Evolutionary conservation across 768 basidiomycete species (phyloP), one percentile per base, ranked within the genome.

Genomic region (Trametes coccinea): DNA sequence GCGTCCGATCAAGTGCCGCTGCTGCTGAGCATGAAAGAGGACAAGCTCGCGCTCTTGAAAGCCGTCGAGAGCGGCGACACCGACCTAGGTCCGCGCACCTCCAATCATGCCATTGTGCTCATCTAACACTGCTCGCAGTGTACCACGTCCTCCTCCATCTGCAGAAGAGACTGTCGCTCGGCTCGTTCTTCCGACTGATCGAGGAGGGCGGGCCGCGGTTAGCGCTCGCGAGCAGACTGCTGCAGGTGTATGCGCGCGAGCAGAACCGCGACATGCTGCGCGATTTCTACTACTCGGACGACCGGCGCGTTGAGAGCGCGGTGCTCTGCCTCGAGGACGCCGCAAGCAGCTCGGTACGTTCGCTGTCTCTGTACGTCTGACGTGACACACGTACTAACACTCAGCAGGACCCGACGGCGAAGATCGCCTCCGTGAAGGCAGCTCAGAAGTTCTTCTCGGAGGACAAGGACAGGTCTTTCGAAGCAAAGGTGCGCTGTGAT

Each of bases 261-360:
- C 93, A 93, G 69, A 91, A 96, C 71, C 80, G 90, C 53, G 92
- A 93, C 64, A 90, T 98, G 85, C 77, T 98, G 6, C 81, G 94
- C 14, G 95, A 99, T 72, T 98, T 95, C 75, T 98, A 95, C 74
- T 99, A 96, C 70, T 96, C 96, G 39, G 97, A 99, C 68, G 97
- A 98, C 74, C 81, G 97, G 56, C 82, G 95, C 48, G 89, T 93
- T 13, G 97, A 98, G 71, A 96, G 90, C 73, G 97, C 95, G 0
- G 82, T 90, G n/a, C 76, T 98, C 3, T 89, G 85, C 40, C 75
- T 99, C 22, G 92, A 92, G 46, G 97, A 98, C 73, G 89, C 93
- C 6, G 78, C 80, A 2, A 75, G 75, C 22, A 86, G 89, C 73
- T 73, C 74, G 67, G 95, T 93, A 56, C 4, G 61, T 47, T 17